These are phyloP conservation scores for Podaxis sp. DNA, from an alignment of 768 basidiomycete genomes.

Conservation along the genomic window DNA sequence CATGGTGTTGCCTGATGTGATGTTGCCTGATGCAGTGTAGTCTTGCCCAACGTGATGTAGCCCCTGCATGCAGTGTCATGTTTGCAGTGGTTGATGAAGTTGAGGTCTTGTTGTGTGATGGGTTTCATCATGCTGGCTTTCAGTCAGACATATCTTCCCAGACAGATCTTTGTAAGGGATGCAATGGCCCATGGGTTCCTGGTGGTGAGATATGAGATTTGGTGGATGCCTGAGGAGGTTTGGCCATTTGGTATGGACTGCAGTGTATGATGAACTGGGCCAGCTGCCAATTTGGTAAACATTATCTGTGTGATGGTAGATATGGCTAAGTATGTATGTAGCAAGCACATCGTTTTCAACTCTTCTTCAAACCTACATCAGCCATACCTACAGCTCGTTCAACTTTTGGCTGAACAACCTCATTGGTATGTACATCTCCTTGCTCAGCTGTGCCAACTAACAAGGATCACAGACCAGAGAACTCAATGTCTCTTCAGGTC, in stretches of 20 bases:
- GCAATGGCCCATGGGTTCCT: constrained; percentile 56
- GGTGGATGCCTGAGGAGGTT: constrained; percentile 64
- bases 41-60: neutral
- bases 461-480: constrained; percentile 1
- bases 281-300: neutral
- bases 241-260: constrained; percentile 47
- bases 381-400: neutral
- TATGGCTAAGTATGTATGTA: neutral
- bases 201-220: constrained; percentile 64
- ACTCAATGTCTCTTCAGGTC: constrained; percentile 72
- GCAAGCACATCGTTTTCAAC: neutral
- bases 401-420: neutral
- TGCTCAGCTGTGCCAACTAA: neutral
- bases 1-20: too few relatives aligned
- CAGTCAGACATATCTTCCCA: constrained; percentile 65
- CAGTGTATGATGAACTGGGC: neutral
- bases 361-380: neutral
- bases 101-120: neutral
- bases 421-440: neutral
- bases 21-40: too few relatives aligned
- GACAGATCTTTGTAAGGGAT: constrained; percentile 61
- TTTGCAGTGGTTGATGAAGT: neutral
- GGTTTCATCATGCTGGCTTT: too few relatives aligned
- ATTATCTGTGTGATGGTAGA: constrained; percentile 10
- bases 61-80: neutral